These are phyloP conservation scores for Aspergillus cejpii DNA, from an alignment of 2,329 filamentous ascomycete genomes.

Conservation along the genomic window DNA sequence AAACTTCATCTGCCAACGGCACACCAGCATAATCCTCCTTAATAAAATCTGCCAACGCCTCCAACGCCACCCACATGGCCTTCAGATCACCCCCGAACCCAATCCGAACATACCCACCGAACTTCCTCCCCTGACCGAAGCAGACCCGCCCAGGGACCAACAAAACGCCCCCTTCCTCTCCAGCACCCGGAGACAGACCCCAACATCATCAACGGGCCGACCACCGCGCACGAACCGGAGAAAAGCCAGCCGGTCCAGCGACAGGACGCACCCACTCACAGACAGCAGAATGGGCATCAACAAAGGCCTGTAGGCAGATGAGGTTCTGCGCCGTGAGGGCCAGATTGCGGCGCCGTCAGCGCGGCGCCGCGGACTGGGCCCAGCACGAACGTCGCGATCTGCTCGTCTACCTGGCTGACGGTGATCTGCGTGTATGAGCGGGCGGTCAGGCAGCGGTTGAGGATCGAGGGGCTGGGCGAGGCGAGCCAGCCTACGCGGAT, in stretches of 20 bases:
- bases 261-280: not conserved
- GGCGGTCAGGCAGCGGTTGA: not conserved
- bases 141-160: not conserved
- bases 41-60: not conserved
- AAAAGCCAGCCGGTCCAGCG: not conserved
- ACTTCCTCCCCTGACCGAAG: not conserved
- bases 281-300: not conserved
- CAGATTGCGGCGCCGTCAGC: not conserved
- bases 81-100: not conserved
- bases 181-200: not conserved
- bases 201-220: not conserved
- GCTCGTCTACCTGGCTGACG: not conserved
- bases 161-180: not conserved
- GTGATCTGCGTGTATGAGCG: not conserved
- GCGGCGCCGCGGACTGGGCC: not conserved
- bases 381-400: not conserved
- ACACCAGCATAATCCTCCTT: not conserved
- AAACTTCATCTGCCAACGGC: slow-evolving; percentile 30
- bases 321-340: not conserved
- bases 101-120: not conserved
- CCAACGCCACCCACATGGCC: not conserved
- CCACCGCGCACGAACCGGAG: not conserved
- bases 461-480: not conserved
- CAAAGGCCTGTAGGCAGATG: not conserved
- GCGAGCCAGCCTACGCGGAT: not conserved